phyloP scores from a whole-genome alignment of 768 basidiomycete species.

The Serendipita sp. region DNA sequence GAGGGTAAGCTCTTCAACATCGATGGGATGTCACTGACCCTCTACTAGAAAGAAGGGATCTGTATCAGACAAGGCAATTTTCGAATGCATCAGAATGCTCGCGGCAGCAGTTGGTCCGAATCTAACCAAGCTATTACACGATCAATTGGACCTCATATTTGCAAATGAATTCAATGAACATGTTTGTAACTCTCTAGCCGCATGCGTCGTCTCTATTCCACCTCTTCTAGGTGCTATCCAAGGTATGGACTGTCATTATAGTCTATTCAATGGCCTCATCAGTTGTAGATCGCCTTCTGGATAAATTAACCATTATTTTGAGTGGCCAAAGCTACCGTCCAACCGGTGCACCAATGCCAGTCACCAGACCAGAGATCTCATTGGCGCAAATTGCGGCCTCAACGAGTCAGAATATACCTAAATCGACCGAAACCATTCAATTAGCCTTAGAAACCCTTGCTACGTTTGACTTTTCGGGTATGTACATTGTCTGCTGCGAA shows the following conservation, averaged over 20 bases:
- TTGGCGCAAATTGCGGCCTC: slow-evolving; percentile 6
- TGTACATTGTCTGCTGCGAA: slow-evolving; percentile 6
- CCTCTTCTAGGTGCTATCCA: slow-evolving; percentile 85
- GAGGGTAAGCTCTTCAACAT: slow-evolving; percentile 42
- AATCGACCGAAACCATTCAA: slow-evolving; percentile 30
- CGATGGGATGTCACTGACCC: not conserved
- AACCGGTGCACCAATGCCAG: slow-evolving; percentile 61
- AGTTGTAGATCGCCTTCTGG: slow-evolving; percentile 64
- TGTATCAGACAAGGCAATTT: slow-evolving; percentile 85
- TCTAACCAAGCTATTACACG: slow-evolving; percentile 86
- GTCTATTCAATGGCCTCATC: not conserved
- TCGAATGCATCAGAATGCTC: slow-evolving; percentile 95
- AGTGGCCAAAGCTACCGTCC: slow-evolving; percentile 76
- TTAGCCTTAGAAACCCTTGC: slow-evolving; percentile 78
- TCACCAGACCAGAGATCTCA: slow-evolving; percentile 37
- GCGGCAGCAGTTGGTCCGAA: slow-evolving; percentile 90
- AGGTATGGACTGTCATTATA: slow-evolving; percentile 28
- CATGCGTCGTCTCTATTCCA: slow-evolving; percentile 73
- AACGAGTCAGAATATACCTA: slow-evolving; percentile 10
- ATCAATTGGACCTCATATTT: slow-evolving; percentile 93
- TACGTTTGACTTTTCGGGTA: slow-evolving; percentile 87
- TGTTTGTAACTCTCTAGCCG: slow-evolving; percentile 64
- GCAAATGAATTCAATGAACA: slow-evolving; percentile 85
- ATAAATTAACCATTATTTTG: slow-evolving; percentile 63
- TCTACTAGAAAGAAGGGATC: slow-evolving; percentile 54